Evolutionary conservation across 2,329 filamentous ascomycete species (phyloP).

Genomic region (Paraphoma sp.): DNA sequence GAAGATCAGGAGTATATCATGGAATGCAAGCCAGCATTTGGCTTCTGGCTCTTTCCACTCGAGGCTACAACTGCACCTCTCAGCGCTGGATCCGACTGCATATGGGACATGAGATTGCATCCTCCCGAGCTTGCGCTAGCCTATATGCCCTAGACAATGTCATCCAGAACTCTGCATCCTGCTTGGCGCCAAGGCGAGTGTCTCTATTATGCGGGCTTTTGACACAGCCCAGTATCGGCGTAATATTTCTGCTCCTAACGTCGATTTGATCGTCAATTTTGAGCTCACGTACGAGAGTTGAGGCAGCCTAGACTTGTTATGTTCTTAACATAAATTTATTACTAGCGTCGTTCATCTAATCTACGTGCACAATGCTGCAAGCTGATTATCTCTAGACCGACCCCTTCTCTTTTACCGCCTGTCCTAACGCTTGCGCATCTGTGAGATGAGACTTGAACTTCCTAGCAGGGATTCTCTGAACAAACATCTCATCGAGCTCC

Average conservation of each 20-base stretch:
- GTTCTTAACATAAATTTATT: no score
- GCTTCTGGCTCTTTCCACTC: background rate
- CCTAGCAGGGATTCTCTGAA: constrained; percentile 48
- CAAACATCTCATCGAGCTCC: constrained; percentile 82
- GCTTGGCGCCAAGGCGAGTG: no score
- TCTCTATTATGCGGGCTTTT: no score
- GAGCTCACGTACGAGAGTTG: no score
- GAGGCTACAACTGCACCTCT: background rate
- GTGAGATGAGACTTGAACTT: constrained; percentile 23
- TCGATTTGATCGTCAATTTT: no score
- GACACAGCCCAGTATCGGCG: no score
- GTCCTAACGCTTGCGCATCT: constrained; percentile 17
- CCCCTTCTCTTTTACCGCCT: constrained; percentile 23
- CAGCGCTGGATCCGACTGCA: background rate
- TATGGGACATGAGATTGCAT: background rate
- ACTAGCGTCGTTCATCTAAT: no score
- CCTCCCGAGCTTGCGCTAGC: background rate
- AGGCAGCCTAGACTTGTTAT: no score
- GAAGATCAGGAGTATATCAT: background rate
- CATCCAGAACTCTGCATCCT: background rate
- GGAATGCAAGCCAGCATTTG: background rate
- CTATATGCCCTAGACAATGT: background rate
- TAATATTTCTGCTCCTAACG: no score
- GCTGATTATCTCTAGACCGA: background rate
- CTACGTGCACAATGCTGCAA: background rate